Evolutionary conservation across 768 basidiomycete genomes (phyloP), one percentile per base, ranked within the genome.

Genomic region (Pulveroboletus ravenelii): DNA sequence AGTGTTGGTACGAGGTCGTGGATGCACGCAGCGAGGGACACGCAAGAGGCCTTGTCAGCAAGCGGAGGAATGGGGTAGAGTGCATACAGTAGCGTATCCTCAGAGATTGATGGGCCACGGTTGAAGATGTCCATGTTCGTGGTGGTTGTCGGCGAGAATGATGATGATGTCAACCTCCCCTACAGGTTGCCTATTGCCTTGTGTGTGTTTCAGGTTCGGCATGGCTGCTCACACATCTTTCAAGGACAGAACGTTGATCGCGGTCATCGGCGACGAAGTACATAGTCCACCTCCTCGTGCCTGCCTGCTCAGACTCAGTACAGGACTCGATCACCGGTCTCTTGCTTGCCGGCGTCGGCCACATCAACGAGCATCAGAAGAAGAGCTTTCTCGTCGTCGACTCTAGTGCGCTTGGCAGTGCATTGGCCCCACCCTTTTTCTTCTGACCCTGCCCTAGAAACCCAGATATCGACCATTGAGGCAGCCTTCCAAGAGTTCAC

Each of bases 371-470:
- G 51, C 79, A 87, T 39, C 90, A 93, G 74, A 90, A 88, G 78
- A 96, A 96, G 86, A 99, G 97, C 74, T 98, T 99, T 69, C 75
- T 98, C 41, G 83, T 97, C 30, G 96, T 97, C 35, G 95, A 97
- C 61, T 65, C 85, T 10, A 99, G 96, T 97, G 63, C 55, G 87
- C 74, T n/a, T 45, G 20, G 41, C 31, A 37, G 34, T 46, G 39
- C 48, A 55, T 20, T 37, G 4, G 31, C 25, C 10, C 20, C 37
- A 40, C 48, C 35, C 46, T 17, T 27, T 40, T 41, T 38, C 34
- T 35, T 27, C 52, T 60, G 10, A 68, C 46, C 39, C 46, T 45
- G 41, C 25, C 14, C 14, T 56, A 97, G 95, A 95, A 70, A 99
- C 96, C 3, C 87, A 91, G 65, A 79, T 90, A 40, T 85, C 90